Evolutionary conservation across 805 yeast species (phyloP), one percentile per base, ranked within the genome.

Genomic region (Schwanniomyces pseudopolymorphus): DNA sequence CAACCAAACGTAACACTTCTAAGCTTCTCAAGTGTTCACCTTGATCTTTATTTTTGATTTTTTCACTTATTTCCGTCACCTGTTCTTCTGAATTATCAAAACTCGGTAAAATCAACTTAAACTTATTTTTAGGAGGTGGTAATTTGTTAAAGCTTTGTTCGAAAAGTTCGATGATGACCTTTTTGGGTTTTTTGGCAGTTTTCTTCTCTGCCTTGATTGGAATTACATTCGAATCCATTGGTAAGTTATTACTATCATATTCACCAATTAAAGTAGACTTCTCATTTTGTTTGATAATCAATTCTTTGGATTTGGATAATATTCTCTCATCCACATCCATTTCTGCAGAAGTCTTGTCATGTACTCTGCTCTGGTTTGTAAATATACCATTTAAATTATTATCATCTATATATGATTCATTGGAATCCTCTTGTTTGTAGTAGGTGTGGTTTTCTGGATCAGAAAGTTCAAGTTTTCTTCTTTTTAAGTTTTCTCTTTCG

Each of bases 61-160:
- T 50, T 1, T 60, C 56, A 26, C 33, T 53, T 48, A 45, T 47
- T 16, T 51, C 50, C 40, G 43, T 22, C 40, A 43, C 25, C 9
- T 27, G 47, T 14, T 59, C 61, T 40, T 58, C 66, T 22, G 44
- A 41, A 4, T 43, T 49, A 40, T 61, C 69, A 33, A 56, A 57
- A 5, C 50, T 64, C 28, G 73, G 83, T 44, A 67, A 51, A 21
- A 59, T 55, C 27, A 64, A 40, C 43, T 61, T 74, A 46, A 55
- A 61, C 31, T 61, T 70, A 49, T 68, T 67, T 47, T 53, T 67
- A 21, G 79, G 79, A 42, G 56, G 54, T 7, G 75, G 83, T 31
- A 75, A 56, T 39, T 21, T 50, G 25, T n/a, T 39, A 38, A 58
- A 66, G 43, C 36, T 24, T 3, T 28, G 13, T 40, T 48, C 49